These are phyloP conservation scores for Pachyrhizus erosus DNA, from an alignment of 306 rosid genomes.

Conservation along the genomic window DNA sequence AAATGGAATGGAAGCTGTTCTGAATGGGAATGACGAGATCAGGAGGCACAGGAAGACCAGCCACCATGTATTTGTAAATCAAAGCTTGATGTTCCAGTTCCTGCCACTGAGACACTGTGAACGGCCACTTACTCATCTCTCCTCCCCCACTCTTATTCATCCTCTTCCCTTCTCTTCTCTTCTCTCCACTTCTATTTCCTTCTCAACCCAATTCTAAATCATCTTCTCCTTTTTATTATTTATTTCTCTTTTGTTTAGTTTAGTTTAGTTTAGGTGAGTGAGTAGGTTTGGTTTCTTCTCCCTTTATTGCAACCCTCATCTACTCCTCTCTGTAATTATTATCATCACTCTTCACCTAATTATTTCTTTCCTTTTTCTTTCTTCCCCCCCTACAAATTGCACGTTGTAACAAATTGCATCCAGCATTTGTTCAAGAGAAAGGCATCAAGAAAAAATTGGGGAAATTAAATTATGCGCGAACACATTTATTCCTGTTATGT, in stretches of 20 bases:
- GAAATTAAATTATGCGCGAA: too few relatives aligned
- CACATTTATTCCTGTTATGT: not conserved
- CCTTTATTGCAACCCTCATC: constrained; percentile 16
- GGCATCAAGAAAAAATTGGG: too few relatives aligned
- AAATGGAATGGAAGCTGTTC: constrained; percentile 69
- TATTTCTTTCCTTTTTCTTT: not conserved
- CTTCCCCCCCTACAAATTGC: not conserved
- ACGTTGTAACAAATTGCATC: not conserved
- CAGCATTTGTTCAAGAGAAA: not conserved
- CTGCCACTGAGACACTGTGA: constrained; percentile 82
- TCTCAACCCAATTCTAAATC: not conserved
- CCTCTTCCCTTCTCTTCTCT: not conserved
- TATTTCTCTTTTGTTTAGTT: not conserved
- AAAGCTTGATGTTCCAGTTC: constrained; percentile 84
- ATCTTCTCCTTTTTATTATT: not conserved
- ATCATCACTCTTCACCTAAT: constrained; percentile 25
- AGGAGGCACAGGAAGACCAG: constrained; percentile 86
- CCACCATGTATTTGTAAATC: constrained; percentile 77
- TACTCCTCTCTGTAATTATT: constrained; percentile 15
- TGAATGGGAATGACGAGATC: constrained; percentile 80
- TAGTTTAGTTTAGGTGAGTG: not conserved
- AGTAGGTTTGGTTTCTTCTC: constrained; percentile 8
- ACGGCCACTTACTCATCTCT: constrained; percentile 55
- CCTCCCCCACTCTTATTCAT: constrained; percentile 44
- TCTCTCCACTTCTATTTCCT: not conserved